Evolutionary conservation across 768 basidiomycete species (phyloP), one percentile per base, ranked within the genome.

Genomic region (Asterophora parasitica): DNA sequence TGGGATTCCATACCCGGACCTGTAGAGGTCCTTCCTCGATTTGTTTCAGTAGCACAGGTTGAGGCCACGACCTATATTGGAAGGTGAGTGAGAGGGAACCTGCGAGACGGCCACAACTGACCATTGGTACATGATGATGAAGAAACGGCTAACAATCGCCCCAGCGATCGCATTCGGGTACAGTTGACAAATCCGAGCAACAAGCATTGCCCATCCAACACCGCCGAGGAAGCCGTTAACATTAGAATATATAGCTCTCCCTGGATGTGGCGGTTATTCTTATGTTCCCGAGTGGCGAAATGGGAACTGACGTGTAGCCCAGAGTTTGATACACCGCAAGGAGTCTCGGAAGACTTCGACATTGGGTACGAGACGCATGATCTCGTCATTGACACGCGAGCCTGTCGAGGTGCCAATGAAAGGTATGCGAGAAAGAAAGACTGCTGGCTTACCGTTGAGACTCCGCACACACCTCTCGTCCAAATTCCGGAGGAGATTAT

Each of bases 91-190:
- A 9, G 7, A 39, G 13, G 30, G 11, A 6, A 40, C 40, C 23
- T 9, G 31, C 40, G 48, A 41, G 12, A 34, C 4, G 32, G 8
- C 26, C 20, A 30, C 4, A 19, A 66, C 85, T 37, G 48, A 90
- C 95, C 95, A 98, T 71, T 93, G 88, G 64, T 92, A 88, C 84
- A 95, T 93, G 61, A 99, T 96, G 53, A 95, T 91, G 63, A 98
- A 99, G 71, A 99, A 97, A 56, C 93, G 80, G 71, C 92, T 93
- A 64, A 99, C 92, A 55, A 99, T 93, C 3, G 90, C 91, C 12
- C 93, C 92, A 10, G 94, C 92, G 50, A 84, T 83, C 7, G 92
- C 94, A 52, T 85, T 96, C 26, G 96, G 96, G 65, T 98, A 99
- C 46, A 99, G 70, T 61, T 99, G 96, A 70, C 96, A 99, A 77